phyloP scores from a whole-genome alignment of 2,329 filamentous ascomycete genomes.

The Penicillium sp. region DNA sequence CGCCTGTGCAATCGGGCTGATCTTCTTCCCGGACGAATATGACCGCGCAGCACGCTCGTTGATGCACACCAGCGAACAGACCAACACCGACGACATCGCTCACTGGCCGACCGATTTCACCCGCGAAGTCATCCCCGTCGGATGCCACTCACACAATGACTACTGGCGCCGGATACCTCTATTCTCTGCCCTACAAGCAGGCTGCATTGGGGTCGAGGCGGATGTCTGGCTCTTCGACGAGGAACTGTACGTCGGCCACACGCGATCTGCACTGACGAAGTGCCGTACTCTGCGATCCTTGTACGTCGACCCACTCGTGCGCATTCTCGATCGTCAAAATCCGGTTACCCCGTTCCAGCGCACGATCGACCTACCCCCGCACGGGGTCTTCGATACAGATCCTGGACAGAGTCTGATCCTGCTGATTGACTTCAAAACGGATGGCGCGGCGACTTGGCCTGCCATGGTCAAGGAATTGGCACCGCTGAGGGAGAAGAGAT shows the following conservation, averaged over 20 bases:
- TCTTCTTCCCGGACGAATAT: constrained; percentile 52
- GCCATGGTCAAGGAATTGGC: constrained; percentile 51
- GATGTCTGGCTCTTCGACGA: constrained; percentile 62
- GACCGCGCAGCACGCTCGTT: constrained; percentile 48
- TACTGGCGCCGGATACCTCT: constrained; percentile 63
- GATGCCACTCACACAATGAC: constrained; percentile 65
- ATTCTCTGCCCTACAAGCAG: constrained; percentile 60
- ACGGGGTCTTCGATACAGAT: constrained; percentile 59
- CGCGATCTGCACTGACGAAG: constrained; percentile 52
- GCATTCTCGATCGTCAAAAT: constrained; percentile 59
- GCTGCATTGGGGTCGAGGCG: constrained; percentile 63
- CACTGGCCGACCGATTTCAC: constrained; percentile 58
- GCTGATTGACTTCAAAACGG: constrained; percentile 59
- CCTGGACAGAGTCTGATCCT: constrained; percentile 58
- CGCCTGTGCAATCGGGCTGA: constrained; percentile 44
- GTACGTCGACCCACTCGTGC: constrained; percentile 60
- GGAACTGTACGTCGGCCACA: constrained; percentile 64
- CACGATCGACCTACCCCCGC: constrained; percentile 36
- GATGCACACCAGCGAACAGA: constrained; percentile 45
- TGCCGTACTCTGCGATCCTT: constrained; percentile 57
- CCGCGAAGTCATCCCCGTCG: constrained; percentile 56
- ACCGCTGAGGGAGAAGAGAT: constrained; percentile 56
- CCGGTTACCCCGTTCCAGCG: constrained; percentile 47
- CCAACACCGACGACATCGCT: constrained; percentile 44
- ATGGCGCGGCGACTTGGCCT: constrained; percentile 47